Conservation (phyloP, 2,329 filamentous ascomycete genomes). For the Colletotrichum coccodes region DNA sequence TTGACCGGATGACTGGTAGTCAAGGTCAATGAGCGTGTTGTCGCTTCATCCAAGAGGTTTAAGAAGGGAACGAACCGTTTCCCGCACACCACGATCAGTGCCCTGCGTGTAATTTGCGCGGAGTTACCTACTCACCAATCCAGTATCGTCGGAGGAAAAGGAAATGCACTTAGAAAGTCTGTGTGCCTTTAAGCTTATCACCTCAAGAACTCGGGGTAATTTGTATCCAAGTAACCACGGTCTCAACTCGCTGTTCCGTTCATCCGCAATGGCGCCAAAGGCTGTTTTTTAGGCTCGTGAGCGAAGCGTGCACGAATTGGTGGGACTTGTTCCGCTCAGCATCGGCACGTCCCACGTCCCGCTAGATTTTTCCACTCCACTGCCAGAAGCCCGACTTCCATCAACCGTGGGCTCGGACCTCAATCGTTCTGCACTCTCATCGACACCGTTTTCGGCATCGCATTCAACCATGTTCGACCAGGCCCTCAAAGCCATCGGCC, state of each 20-base stretch:
- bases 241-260: neutral
- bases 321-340: neutral
- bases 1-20: neutral
- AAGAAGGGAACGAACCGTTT: neutral
- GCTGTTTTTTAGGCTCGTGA: neutral
- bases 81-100: neutral
- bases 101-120: neutral
- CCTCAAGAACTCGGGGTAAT: neutral
- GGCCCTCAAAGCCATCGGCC: constrained; percentile 33
- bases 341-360: neutral
- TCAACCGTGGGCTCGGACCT: neutral
- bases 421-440: neutral
- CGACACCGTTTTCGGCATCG: neutral
- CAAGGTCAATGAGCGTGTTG: neutral
- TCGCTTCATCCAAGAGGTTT: neutral
- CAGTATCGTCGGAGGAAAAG: neutral
- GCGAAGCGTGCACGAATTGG: neutral
- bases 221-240: neutral
- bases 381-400: neutral
- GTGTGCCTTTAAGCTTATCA: neutral
- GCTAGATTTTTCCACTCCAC: neutral
- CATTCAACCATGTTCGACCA: neutral
- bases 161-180: neutral
- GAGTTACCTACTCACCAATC: neutral
- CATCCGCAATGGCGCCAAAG: neutral